Evolutionary conservation across 352 stramenopile species (phyloP), one percentile per base, ranked within the genome.

Genomic region (Phytophthora sansomeana): DNA sequence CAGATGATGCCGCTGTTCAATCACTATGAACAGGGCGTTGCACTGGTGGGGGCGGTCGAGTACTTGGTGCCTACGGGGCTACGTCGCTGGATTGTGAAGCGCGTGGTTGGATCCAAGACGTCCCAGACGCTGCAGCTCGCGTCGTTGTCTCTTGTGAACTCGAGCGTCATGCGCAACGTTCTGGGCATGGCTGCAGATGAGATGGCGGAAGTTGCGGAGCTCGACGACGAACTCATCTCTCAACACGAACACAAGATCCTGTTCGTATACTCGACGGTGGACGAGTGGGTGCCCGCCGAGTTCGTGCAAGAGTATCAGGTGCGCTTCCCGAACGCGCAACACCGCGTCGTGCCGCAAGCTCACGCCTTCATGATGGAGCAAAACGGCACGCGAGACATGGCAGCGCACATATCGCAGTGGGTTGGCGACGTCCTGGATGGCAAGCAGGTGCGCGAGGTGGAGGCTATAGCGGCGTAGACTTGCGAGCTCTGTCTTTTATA

Each of bases 351-450:
- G 13, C 74, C 78, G 2, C 77, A 90, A 70, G 63, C 64, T 43
- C 85, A 93, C 42, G 85, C 77, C n/a, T 93, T 93, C 58, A 93
- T 93, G 85, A 89, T 91, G 80, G 81, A 88, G 32, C 28, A 19
- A 0, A 78, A 89, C 28, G 85, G 85, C 42, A 82, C 82, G 62
- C 67, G 71, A 11, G 81, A 89, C 49, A 93, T 93, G 82, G 80
- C 79, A 9, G 74, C 63, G 14, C 80, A 87, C 49, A 90, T 89
- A 19, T 79, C 73, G 6, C 69, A 80, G 41, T 91, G 81, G 78
- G 54, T 93, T 21, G 57, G 64, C n/a, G 75, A 80, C 5, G 64
- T 73, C 24, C 46, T 79, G 7, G 75, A 78, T 10, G 17, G 8
- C 14, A 75, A 72, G 30, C 32, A 72, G 67, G 54, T 61, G 53